Conservation (phyloP, 2,329 filamentous ascomycete species). For the Drechslera avenae region DNA sequence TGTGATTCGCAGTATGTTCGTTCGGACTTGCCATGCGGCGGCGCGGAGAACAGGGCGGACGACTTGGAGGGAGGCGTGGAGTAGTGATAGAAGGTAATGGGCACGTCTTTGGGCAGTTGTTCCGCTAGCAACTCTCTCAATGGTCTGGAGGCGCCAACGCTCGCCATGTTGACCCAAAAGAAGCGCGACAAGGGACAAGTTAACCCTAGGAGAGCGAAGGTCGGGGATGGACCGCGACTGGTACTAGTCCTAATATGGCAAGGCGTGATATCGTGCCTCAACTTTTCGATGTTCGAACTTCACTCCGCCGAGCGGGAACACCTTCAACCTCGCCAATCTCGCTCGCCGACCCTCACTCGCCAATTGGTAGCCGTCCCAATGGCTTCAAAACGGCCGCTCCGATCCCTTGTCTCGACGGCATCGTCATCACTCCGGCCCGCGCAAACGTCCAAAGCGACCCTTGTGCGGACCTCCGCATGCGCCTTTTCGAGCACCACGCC, state of each 20-base stretch:
- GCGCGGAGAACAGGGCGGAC: constrained; percentile 77
- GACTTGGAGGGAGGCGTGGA: constrained; percentile 80
- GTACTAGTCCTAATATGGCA: constrained; percentile 19
- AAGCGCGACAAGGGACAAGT: constrained; percentile 10
- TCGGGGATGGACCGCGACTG: constrained; percentile 22
- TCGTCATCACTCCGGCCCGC: constrained; percentile 34
- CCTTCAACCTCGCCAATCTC: constrained; percentile 14
- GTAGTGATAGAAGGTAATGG: constrained; percentile 80
- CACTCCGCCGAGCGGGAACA: constrained; percentile 18
- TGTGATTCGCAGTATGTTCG: constrained; percentile 87
- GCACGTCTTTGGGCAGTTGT: constrained; percentile 58
- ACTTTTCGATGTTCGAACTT: constrained; percentile 39
- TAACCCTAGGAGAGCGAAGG: constrained; percentile 15
- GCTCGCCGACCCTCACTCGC: constrained; percentile 21
- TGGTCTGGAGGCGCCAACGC: constrained; percentile 26
- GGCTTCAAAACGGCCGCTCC: constrained; percentile 56
- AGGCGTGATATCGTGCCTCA: constrained; percentile 30
- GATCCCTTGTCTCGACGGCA: constrained; percentile 34
- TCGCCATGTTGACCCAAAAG: constrained; percentile 31
- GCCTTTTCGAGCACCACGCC: constrained; percentile 39
- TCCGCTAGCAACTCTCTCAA: constrained; percentile 56
- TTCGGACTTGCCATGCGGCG: constrained; percentile 72
- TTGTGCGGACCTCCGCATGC: constrained; percentile 45
- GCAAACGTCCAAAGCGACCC: constrained; percentile 27
- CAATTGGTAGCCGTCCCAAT: constrained; percentile 39